A percentile compares a stretch with the other conserved stretches of the same genome.
These are phyloP conservation scores for Hypsizygus marmoreus DNA, from an alignment of 768 basidiomycete genomes.

Conservation along the genomic window DNA sequence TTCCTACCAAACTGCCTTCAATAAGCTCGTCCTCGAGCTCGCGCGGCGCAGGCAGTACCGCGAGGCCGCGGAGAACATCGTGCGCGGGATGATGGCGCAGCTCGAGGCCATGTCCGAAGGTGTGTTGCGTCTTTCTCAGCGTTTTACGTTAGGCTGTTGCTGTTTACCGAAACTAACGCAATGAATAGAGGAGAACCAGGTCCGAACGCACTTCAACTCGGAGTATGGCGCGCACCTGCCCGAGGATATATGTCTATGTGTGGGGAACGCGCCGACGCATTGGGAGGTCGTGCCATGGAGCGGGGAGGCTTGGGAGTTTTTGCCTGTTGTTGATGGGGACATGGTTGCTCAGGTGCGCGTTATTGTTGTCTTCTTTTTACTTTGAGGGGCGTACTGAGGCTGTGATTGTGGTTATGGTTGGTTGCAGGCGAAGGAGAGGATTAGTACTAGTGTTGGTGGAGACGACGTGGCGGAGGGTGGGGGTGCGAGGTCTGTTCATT, in stretches of 20 bases:
- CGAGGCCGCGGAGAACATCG: conserved; percentile 64
- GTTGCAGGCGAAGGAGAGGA: neutral
- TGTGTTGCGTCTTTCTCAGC: conserved; percentile 30
- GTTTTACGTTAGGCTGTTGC: no score
- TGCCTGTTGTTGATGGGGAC: conserved; percentile 66
- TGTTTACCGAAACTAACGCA: no score
- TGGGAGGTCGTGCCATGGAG: conserved; percentile 67
- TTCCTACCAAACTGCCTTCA: conserved; percentile 72
- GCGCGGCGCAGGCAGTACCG: conserved; percentile 66
- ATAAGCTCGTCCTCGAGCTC: conserved; percentile 73
- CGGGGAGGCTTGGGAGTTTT: conserved; percentile 53
- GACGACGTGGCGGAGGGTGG: no score
- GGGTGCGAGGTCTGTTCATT: no score
- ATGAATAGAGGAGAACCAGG: conserved; percentile 72
- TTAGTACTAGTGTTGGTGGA: no score
- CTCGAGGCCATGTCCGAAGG: conserved; percentile 69
- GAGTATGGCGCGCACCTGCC: conserved; percentile 77
- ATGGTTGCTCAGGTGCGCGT: conserved; percentile 52
- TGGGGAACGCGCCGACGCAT: conserved; percentile 71
- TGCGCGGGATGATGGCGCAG: conserved; percentile 65
- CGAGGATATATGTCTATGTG: conserved; percentile 76
- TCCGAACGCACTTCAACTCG: conserved; percentile 68
- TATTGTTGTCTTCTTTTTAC: no score
- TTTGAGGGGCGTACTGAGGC: no score
- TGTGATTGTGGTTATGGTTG: no score